Evolutionary conservation across 805 yeast species (phyloP).

Genomic region (Candida dajiaensis): DNA sequence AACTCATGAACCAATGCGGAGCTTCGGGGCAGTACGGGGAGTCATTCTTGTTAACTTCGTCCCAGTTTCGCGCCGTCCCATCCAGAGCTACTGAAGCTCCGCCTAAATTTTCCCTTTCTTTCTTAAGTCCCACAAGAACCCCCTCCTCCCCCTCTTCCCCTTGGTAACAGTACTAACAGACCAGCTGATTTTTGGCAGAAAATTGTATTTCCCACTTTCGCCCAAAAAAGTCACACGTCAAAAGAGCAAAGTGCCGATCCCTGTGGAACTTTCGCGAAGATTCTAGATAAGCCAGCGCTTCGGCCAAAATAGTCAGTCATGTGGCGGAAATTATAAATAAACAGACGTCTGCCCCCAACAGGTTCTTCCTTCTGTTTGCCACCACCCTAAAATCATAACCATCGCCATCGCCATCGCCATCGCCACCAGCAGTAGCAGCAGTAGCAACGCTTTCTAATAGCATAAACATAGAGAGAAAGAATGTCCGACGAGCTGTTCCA

Average conservation of each 20-base stretch:
- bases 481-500: slow-evolving; percentile 5
- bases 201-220: not conserved
- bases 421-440: not conserved
- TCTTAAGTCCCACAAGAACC: too few species aligned
- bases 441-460: not conserved
- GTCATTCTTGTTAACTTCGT: not conserved
- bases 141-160: too few species aligned
- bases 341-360: not conserved
- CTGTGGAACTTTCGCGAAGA: not conserved
- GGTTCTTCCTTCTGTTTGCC: not conserved
- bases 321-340: not conserved
- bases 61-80: too few species aligned
- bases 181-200: too few species aligned
- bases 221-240: not conserved
- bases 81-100: not conserved
- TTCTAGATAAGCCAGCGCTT: not conserved
- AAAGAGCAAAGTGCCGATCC: not conserved
- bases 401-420: not conserved
- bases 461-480: not conserved
- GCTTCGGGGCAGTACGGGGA: not conserved
- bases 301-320: not conserved
- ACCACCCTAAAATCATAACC: not conserved
- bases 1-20: not conserved
- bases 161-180: too few species aligned
- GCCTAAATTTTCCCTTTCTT: not conserved